Percentiles rank a stretch among this genome's conserved stretches.
Conservation (phyloP, 768 basidiomycete genomes). For the Dictyophora rubrovolvata region DNA sequence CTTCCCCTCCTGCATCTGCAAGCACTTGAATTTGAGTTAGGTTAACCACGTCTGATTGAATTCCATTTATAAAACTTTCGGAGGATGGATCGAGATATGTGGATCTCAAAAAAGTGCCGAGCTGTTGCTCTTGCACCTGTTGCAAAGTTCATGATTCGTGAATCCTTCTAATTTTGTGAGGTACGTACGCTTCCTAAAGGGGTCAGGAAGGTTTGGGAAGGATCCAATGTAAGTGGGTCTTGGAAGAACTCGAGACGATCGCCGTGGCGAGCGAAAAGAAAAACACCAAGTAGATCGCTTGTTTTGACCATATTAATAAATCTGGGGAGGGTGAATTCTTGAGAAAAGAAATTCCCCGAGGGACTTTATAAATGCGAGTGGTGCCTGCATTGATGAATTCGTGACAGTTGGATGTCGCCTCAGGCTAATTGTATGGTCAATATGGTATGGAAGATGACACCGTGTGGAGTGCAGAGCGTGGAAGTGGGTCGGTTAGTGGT, state of each 20-base stretch:
- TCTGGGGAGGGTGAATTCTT: too few species aligned
- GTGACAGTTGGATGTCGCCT: too few species aligned
- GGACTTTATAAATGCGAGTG: too few species aligned
- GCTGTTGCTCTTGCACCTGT: conserved; percentile 57
- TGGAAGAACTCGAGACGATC: conserved; percentile 63
- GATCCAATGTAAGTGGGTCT: conserved; percentile 57
- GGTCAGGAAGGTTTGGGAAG: conserved; percentile 56
- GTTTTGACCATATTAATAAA: not conserved
- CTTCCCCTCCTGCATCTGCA: conserved; percentile 64
- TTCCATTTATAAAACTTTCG: conserved; percentile 55
- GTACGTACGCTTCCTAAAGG: conserved; percentile 60
- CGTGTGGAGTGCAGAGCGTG: too few species aligned
- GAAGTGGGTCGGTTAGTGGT: too few species aligned
- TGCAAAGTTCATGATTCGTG: too few species aligned
- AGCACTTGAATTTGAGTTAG: conserved; percentile 60
- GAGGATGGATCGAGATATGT: conserved; percentile 60
- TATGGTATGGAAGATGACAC: too few species aligned
- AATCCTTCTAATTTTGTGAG: not conserved
- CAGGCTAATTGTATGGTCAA: too few species aligned
- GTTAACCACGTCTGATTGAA: conserved; percentile 59
- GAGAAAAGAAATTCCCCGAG: too few species aligned
- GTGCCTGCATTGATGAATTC: too few species aligned
- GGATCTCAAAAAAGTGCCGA: conserved; percentile 52
- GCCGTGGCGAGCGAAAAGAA: conserved; percentile 57
- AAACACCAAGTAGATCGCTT: not conserved